Conservation (phyloP, 129 eudicot genomes). For the Silybum marianum region DNA sequence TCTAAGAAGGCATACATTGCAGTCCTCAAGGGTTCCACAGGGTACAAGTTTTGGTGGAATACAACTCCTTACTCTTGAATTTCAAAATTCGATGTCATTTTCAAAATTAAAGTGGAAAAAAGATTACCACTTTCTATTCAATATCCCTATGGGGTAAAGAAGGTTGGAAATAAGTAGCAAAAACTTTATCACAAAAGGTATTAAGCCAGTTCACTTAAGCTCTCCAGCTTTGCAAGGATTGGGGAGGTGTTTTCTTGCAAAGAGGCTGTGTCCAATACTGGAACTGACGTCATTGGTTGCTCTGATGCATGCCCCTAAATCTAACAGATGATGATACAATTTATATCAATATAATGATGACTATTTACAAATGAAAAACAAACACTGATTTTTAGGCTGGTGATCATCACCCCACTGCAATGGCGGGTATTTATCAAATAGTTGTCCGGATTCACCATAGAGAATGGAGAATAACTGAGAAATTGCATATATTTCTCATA, state of each 20-base stretch:
- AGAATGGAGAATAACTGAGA: neutral
- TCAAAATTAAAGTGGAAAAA: neutral
- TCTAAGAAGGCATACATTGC: neutral
- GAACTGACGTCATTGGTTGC: neutral
- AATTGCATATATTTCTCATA: neutral
- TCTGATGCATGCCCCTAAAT: neutral
- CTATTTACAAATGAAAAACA: neutral
- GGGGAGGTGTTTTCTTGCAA: neutral
- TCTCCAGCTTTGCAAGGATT: neutral
- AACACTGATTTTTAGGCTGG: neutral
- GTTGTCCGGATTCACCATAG: neutral
- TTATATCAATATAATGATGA: neutral
- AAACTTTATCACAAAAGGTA: neutral
- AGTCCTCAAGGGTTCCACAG: neutral
- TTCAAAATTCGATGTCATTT: neutral
- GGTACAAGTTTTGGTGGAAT: neutral
- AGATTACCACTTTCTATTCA: neutral
- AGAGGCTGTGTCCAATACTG: neutral
- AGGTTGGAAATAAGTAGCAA: neutral
- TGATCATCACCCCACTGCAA: constrained; percentile 6
- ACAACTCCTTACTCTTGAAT: neutral
- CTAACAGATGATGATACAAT: no score
- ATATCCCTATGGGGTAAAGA: neutral
- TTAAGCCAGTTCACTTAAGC: neutral
- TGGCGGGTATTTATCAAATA: neutral